Percentiles rank a stretch among this genome's conserved stretches.
These are phyloP conservation scores for Amanita molliuscula DNA, from an alignment of 768 basidiomycete genomes.

Conservation along the genomic window DNA sequence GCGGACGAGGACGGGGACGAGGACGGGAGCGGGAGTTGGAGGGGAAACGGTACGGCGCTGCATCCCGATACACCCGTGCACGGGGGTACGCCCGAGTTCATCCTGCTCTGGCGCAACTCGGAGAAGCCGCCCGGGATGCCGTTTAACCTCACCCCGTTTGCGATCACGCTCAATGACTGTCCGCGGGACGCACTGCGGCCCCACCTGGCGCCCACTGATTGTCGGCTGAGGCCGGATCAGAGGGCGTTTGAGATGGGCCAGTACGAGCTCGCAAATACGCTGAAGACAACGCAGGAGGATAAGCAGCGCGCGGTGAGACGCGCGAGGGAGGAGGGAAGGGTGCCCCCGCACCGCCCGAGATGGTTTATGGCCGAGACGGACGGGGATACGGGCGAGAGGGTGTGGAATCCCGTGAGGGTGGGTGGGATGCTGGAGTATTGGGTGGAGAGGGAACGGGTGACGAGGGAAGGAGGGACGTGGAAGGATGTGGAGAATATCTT, in stretches of 20 bases:
- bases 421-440: constrained; percentile 63
- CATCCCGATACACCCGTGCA: constrained; percentile 58
- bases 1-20: constrained; percentile 35
- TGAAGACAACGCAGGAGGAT: constrained; percentile 79
- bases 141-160: constrained; percentile 94
- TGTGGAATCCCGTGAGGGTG: constrained; percentile 64
- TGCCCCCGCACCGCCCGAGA: constrained; percentile 66
- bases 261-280: constrained; percentile 74
- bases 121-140: constrained; percentile 68
- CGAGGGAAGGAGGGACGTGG: constrained; percentile 29
- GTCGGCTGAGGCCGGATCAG: constrained; percentile 86
- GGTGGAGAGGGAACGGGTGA: constrained; percentile 63
- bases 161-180: constrained; percentile 86
- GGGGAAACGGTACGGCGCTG: constrained; percentile 22
- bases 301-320: constrained; percentile 65
- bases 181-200: constrained; percentile 58
- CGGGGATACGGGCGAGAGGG: constrained; percentile 79
- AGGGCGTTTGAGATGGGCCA: constrained; percentile 86
- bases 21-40: constrained; percentile 18
- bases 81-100: constrained; percentile 52
- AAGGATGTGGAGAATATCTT: constrained; percentile 73
- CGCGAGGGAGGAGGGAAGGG: constrained; percentile 62
- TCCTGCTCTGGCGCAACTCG: constrained; percentile 90
- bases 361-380: constrained; percentile 86
- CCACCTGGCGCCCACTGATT: constrained; percentile 83